Evolutionary conservation across 805 yeast species (phyloP).

Genomic region (Huiozyma sinensis): DNA sequence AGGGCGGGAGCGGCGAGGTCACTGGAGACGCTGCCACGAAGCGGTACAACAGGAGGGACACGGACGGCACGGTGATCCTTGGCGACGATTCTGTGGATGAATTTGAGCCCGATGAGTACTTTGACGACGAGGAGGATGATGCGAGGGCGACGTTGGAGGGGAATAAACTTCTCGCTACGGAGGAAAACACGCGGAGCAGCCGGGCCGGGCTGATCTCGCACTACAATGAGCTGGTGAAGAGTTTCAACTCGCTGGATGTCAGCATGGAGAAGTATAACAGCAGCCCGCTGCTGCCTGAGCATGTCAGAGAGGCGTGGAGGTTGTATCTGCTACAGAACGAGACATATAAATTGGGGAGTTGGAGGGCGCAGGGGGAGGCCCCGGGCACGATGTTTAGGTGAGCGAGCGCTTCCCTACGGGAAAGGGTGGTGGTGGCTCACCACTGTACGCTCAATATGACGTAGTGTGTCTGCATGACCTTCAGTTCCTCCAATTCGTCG

Average conservation of each 20-base stretch:
- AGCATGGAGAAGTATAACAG: conserved; percentile 29
- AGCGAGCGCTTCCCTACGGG: background rate
- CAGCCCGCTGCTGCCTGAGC: conserved; percentile 70
- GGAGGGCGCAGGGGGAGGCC: conserved; percentile 64
- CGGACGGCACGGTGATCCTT: conserved; percentile 2
- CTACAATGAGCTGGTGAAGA: conserved; percentile 22
- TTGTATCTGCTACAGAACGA: conserved; percentile 57
- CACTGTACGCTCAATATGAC: conserved; percentile 30
- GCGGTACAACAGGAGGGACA: conserved; percentile 2
- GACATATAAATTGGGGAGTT: conserved; percentile 48
- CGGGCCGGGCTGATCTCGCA: conserved; percentile 22
- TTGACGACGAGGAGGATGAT: conserved; percentile 24
- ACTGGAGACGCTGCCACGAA: conserved; percentile 3
- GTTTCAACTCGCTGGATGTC: conserved; percentile 23
- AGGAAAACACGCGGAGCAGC: conserved; percentile 18
- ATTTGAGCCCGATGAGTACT: conserved; percentile 20
- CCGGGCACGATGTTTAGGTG: conserved; percentile 63
- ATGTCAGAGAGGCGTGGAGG: conserved; percentile 83
- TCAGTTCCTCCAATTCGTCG: conserved; percentile 51
- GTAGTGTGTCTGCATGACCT: conserved; percentile 42
- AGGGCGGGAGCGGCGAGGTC: conserved; percentile 28
- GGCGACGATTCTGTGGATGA: conserved; percentile 21
- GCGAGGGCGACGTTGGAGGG: conserved; percentile 12
- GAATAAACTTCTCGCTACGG: conserved; percentile 18
- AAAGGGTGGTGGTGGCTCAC: conserved; percentile 3